phyloP scores from a whole-genome alignment of 2,329 filamentous ascomycete species.

The Colletotrichum brevisporum region DNA sequence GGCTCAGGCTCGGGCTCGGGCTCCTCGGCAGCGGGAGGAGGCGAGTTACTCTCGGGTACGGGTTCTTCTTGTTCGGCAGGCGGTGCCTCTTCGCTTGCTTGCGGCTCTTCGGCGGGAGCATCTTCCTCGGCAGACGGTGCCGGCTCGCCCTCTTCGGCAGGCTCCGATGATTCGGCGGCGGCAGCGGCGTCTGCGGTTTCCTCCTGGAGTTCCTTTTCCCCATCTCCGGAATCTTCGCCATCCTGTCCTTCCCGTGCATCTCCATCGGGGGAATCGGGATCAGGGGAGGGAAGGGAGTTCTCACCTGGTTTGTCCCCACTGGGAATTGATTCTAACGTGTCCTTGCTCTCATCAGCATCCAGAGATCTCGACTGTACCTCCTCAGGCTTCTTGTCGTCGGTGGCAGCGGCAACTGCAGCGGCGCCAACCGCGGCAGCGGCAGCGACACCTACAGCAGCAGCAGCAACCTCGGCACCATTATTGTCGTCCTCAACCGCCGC shows the following conservation, averaged over 20 bases:
- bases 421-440: constrained; percentile 2
- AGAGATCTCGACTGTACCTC: constrained; percentile 21
- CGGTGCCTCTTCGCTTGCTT: constrained; percentile 7
- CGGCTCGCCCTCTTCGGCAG: neutral
- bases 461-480: constrained; percentile 11
- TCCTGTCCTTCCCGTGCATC: constrained; percentile 38
- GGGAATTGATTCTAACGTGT: constrained; percentile 40
- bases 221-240: constrained; percentile 15
- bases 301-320: constrained; percentile 47
- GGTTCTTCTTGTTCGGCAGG: constrained; percentile 6
- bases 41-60: neutral
- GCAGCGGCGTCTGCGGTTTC: constrained; percentile 38
- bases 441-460: constrained; percentile 3
- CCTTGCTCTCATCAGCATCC: constrained; percentile 42
- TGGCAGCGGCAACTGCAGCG: neutral
- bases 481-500: constrained; percentile 12
- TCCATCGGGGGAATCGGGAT: constrained; percentile 45
- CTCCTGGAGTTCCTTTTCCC: constrained; percentile 14
- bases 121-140: constrained; percentile 18
- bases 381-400: constrained; percentile 12
- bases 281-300: constrained; percentile 47
- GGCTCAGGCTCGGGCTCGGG: neutral
- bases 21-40: constrained; percentile 27
- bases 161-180: constrained; percentile 9
- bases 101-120: neutral